phyloP scores from a whole-genome alignment of 208 protist species.

The Leptomonas pyrrhocoris region DNA sequence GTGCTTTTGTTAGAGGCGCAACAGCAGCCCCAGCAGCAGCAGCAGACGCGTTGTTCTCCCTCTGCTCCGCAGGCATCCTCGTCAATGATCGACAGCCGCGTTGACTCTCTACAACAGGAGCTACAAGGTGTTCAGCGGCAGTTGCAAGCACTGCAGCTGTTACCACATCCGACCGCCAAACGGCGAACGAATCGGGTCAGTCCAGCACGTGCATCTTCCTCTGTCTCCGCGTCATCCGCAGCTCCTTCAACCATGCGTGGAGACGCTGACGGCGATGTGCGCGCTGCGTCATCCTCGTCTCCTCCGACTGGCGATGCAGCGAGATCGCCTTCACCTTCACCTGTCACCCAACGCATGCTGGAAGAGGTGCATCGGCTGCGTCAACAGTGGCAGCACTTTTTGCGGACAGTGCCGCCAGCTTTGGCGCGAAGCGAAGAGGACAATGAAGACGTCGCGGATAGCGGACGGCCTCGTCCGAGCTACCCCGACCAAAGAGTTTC shows the following conservation, averaged over 20 bases:
- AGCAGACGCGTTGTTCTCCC: neutral
- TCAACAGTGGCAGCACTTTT: slow-evolving; percentile 47
- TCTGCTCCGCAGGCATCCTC: neutral
- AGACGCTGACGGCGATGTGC: neutral
- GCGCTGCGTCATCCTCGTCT: too few relatives aligned
- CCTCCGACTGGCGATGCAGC: neutral
- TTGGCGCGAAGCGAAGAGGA: neutral
- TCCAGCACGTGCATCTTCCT: neutral
- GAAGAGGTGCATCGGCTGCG: slow-evolving; percentile 58
- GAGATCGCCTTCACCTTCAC: slow-evolving; percentile 4
- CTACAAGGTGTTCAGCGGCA: neutral
- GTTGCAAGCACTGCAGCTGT: neutral
- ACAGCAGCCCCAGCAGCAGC: slow-evolving; percentile 15
- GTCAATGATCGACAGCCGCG: neutral
- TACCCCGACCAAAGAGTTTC: too few relatives aligned
- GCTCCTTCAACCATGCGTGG: neutral
- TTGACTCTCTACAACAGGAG: neutral
- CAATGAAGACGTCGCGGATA: neutral
- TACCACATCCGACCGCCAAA: neutral
- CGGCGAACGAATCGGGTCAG: neutral
- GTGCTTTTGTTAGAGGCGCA: slow-evolving; percentile 25
- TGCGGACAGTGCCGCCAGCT: slow-evolving; percentile 14
- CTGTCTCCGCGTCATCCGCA: neutral
- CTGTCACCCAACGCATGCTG: slow-evolving; percentile 17
- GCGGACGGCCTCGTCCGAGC: too few relatives aligned